A percentile compares a stretch with the other conserved stretches of the same genome.
Evolutionary conservation across 495 filamentous ascomycete species (phyloP).

Genomic region (Geoglossum glabrum): DNA sequence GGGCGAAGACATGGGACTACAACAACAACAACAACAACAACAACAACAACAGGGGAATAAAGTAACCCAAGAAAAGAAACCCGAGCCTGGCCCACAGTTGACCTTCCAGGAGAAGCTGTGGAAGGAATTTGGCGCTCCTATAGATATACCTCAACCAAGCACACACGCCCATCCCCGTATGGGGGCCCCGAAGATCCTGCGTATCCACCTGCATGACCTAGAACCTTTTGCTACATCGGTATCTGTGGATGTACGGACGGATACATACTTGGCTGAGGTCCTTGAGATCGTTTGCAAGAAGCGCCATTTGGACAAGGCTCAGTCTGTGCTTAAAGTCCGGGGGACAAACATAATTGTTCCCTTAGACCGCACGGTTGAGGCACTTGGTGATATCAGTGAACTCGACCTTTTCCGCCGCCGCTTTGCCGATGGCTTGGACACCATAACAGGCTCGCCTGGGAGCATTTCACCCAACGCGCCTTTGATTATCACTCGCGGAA

Average conservation of each 20-base stretch:
- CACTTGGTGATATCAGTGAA: constrained; percentile 62
- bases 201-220: constrained; percentile 63
- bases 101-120: neutral
- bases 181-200: constrained; percentile 68
- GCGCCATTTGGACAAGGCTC: constrained; percentile 73
- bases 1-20: constrained; percentile 17
- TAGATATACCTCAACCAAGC: constrained; percentile 19
- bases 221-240: constrained; percentile 39
- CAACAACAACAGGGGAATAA: neutral
- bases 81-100: neutral
- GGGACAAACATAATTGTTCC: constrained; percentile 68
- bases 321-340: constrained; percentile 72
- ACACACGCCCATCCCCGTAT: constrained; percentile 41
- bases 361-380: constrained; percentile 74
- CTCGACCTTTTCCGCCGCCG: constrained; percentile 76
- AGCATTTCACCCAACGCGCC: constrained; percentile 64
- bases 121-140: constrained; percentile 13
- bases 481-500: constrained; percentile 35
- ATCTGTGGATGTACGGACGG: constrained; percentile 68
- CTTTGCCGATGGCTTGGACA: constrained; percentile 50
- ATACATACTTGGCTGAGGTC: constrained; percentile 87
- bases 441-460: constrained; percentile 57
- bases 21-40: too few relatives aligned
- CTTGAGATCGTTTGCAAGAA: constrained; percentile 79
- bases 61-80: neutral